phyloP scores from a whole-genome alignment of 306 rosid species.

The Senna tora region DNA sequence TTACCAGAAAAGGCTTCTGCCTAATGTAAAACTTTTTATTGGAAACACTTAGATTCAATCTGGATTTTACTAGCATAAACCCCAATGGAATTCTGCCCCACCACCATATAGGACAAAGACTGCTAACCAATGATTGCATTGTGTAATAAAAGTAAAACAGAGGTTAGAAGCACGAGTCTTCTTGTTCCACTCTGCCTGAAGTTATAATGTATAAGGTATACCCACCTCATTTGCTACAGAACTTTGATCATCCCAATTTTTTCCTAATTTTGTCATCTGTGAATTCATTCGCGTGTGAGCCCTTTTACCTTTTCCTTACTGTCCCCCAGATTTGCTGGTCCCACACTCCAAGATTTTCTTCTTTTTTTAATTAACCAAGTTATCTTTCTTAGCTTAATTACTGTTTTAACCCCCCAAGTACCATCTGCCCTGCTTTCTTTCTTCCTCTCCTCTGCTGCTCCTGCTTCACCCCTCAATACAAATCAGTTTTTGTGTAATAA shows the following conservation, averaged over 20 bases:
- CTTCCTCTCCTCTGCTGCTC: no score
- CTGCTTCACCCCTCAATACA: no score
- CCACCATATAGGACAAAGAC: background rate
- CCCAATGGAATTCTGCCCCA: background rate
- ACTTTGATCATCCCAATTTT: constrained; percentile 70
- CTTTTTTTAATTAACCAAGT: constrained; percentile 29
- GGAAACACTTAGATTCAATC: background rate
- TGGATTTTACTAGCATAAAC: background rate
- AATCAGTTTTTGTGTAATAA: no score
- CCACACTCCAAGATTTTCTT: constrained; percentile 52
- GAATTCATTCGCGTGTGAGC: constrained; percentile 56
- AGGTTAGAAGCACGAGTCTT: background rate
- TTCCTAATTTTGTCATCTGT: background rate
- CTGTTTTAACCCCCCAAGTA: no score
- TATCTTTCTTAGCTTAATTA: background rate
- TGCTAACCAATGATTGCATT: background rate
- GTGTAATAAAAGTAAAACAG: background rate
- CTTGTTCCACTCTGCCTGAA: background rate
- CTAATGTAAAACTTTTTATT: background rate
- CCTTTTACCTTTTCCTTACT: constrained; percentile 48
- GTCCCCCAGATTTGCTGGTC: constrained; percentile 68
- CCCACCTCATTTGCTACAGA: constrained; percentile 87
- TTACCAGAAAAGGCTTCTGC: background rate
- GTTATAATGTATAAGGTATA: constrained; percentile 29
- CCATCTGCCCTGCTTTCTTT: no score